Percentiles rank a stretch among this genome's conserved stretches.
Evolutionary conservation across 108 stramenopile species (phyloP).

Genomic region (Conticribra weissflogii): DNA sequence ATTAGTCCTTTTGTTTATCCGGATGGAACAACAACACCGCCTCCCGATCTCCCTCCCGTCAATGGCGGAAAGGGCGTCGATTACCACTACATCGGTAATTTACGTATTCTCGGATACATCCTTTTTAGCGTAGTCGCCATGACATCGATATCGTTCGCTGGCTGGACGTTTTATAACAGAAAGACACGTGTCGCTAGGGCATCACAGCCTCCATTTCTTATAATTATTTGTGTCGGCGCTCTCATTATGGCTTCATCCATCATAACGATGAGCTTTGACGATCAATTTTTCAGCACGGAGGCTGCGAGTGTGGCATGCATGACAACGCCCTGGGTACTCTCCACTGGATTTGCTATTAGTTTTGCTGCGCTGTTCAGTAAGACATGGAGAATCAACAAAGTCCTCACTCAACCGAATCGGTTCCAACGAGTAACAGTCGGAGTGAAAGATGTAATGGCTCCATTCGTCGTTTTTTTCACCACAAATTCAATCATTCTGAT

Average conservation of each 20-base stretch:
- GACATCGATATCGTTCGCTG: slow-evolving; percentile 19
- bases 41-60: too few relatives aligned
- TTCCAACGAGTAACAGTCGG: slow-evolving; percentile 1
- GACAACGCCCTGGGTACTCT: slow-evolving; percentile 36
- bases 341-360: slow-evolving; percentile 36
- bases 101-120: too few relatives aligned
- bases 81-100: too few relatives aligned
- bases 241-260: slow-evolving; percentile 38
- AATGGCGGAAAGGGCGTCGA: too few relatives aligned
- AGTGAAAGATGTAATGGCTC: not conserved
- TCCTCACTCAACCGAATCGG: not conserved
- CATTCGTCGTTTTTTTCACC: not conserved
- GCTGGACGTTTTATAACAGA: slow-evolving; percentile 15
- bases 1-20: too few relatives aligned
- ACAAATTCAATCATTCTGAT: slow-evolving; percentile 1
- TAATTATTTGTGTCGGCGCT: slow-evolving; percentile 22
- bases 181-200: slow-evolving; percentile 27
- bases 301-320: slow-evolving; percentile 45
- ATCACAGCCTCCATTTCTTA: slow-evolving; percentile 38
- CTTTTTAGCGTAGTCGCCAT: too few relatives aligned
- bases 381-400: slow-evolving; percentile 30
- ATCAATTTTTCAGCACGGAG: too few relatives aligned
- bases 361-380: slow-evolving; percentile 47
- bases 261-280: slow-evolving; percentile 37
- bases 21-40: too few relatives aligned